Evolutionary conservation across 1,284 basidiomycete species (phyloP).

Genomic region (Baeospora myosura): DNA sequence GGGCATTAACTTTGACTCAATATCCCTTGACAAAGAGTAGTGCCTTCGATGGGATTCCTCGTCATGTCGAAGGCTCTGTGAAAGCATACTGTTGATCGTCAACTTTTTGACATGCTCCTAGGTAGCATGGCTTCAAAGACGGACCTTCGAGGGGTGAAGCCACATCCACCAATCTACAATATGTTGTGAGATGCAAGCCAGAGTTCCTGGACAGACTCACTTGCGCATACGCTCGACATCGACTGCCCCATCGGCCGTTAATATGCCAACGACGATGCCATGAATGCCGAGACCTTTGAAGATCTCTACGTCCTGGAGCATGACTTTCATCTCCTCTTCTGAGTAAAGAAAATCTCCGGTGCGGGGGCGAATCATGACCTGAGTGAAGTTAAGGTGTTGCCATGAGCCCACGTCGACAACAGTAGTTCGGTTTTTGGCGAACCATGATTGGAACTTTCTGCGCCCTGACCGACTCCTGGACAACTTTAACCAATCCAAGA

Average conservation of each 20-base stretch:
- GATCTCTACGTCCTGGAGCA: constrained; percentile 61
- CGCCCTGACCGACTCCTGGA: constrained; percentile 30
- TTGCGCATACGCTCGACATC: constrained; percentile 45
- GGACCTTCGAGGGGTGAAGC: constrained; percentile 59
- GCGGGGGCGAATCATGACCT: constrained; percentile 77
- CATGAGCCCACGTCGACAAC: not conserved
- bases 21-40: not conserved
- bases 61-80: constrained; percentile 80
- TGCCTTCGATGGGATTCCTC: constrained; percentile 46
- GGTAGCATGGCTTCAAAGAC: constrained; percentile 9
- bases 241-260: constrained; percentile 53
- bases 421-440: not conserved
- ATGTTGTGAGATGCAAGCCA: not conserved
- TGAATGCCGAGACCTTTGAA: constrained; percentile 51
- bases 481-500: constrained; percentile 54
- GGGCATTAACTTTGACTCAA: too few species aligned
- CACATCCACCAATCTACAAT: constrained; percentile 46
- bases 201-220: constrained; percentile 26
- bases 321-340: constrained; percentile 55
- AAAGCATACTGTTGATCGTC: constrained; percentile 57
- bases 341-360: constrained; percentile 73
- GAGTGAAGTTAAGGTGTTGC: constrained; percentile 4
- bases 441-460: constrained; percentile 55
- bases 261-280: constrained; percentile 67
- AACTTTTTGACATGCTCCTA: constrained; percentile 6